These are phyloP conservation scores for Phytopythium delawarense DNA, from an alignment of 352 stramenopile genomes.

Conservation along the genomic window DNA sequence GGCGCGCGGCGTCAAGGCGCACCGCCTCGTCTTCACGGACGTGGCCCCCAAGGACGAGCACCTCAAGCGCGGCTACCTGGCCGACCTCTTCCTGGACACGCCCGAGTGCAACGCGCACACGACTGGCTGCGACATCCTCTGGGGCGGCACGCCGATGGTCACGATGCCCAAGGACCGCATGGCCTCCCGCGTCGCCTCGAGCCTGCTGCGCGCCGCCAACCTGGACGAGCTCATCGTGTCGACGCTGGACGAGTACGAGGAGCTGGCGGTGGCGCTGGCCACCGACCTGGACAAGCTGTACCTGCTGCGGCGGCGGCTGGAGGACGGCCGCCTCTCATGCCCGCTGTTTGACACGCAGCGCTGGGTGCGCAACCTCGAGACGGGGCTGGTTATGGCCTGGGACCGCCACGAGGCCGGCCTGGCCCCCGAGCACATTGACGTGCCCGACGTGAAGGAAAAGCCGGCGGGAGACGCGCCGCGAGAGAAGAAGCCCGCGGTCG, in stretches of 20 bases:
- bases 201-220: slow-evolving; percentile 76
- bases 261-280: slow-evolving; percentile 86
- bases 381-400: slow-evolving; percentile 61
- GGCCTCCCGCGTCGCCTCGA: slow-evolving; percentile 85
- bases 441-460: slow-evolving; percentile 66
- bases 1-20: slow-evolving; percentile 58
- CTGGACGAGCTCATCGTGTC: slow-evolving; percentile 77
- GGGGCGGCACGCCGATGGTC: slow-evolving; percentile 89
- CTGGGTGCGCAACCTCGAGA: slow-evolving; percentile 86
- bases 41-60: slow-evolving; percentile 89
- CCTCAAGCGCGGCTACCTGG: slow-evolving; percentile 80
- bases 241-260: slow-evolving; percentile 86
- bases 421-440: slow-evolving; percentile 71
- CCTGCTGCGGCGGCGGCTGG: slow-evolving; percentile 63
- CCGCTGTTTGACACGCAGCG: slow-evolving; percentile 82
- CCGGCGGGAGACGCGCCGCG: slow-evolving; percentile 20
- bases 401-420: slow-evolving; percentile 65
- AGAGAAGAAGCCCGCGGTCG: slow-evolving; percentile 10
- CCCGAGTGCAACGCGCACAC: slow-evolving; percentile 90
- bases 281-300: slow-evolving; percentile 84
- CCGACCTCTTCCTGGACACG: slow-evolving; percentile 93
- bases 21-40: slow-evolving; percentile 82
- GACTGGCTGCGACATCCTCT: slow-evolving; percentile 91
- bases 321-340: slow-evolving; percentile 56
- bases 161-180: slow-evolving; percentile 90